These are phyloP conservation scores for Hirsutella thompsonii DNA, from an alignment of 2,329 filamentous ascomycete species.

Conservation along the genomic window DNA sequence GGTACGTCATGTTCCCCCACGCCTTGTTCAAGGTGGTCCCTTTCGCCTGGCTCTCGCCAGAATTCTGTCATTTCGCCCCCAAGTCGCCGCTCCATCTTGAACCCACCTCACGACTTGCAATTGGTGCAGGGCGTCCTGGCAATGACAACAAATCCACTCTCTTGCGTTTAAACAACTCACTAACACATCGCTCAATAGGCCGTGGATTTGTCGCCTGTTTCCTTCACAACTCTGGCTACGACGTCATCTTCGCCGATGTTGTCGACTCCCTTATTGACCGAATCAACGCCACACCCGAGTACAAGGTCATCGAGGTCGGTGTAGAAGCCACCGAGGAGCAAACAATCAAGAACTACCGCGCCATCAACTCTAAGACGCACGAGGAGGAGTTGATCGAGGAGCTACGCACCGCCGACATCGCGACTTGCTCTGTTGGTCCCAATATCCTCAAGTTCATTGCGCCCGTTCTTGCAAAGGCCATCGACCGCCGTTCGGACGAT, in stretches of 20 bases:
- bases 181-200: conserved; percentile 21
- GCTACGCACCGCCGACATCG: conserved; percentile 76
- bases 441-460: conserved; percentile 96
- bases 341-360: conserved; percentile 87
- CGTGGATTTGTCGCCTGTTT: conserved; percentile 84
- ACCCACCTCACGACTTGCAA: too few species aligned
- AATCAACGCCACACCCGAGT: conserved; percentile 63
- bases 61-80: too few species aligned
- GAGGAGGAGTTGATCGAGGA: conserved; percentile 71
- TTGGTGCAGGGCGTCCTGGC: too few species aligned
- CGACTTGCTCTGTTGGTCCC: conserved; percentile 94
- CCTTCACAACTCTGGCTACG: conserved; percentile 86
- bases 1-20: conserved; percentile 29
- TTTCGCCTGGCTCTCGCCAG: background rate
- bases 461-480: conserved; percentile 86
- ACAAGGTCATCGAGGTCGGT: conserved; percentile 89
- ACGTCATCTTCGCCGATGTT: conserved; percentile 94
- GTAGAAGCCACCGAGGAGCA: conserved; percentile 68
- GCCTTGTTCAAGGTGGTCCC: background rate
- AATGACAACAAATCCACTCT: too few species aligned
- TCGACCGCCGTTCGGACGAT: conserved; percentile 58
- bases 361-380: conserved; percentile 86
- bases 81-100: too few species aligned
- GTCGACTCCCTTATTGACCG: conserved; percentile 69
- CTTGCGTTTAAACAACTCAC: background rate